A percentile compares a stretch with the other conserved stretches of the same genome.
phyloP scores from a whole-genome alignment of 139 green algal species.

The Spirogloea muscicola region DNA sequence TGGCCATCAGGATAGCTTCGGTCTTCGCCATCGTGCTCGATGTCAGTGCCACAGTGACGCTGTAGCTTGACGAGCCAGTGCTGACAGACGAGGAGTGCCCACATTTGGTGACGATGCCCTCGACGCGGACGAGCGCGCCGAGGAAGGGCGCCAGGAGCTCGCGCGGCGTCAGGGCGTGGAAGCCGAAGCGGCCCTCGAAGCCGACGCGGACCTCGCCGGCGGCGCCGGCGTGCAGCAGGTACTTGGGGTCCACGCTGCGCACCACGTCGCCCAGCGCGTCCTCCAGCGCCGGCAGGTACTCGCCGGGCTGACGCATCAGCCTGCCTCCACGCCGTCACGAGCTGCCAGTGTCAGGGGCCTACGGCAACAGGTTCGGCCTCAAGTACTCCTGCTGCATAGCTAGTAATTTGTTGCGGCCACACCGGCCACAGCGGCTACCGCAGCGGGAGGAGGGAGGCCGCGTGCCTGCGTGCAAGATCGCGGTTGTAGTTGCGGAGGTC shows the following conservation, averaged over 20 bases:
- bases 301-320: slow-evolving; percentile 67
- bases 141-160: slow-evolving; percentile 73
- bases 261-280: slow-evolving; percentile 77
- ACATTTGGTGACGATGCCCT: slow-evolving; percentile 94
- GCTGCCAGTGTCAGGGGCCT: too few relatives aligned
- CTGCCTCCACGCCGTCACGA: too few relatives aligned
- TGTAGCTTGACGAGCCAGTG: too few relatives aligned
- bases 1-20: too few relatives aligned
- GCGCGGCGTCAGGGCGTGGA: slow-evolving; percentile 75
- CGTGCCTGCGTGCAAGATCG: slow-evolving; percentile 54
- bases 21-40: too few relatives aligned
- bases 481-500: slow-evolving; percentile 76
- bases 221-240: slow-evolving; percentile 3
- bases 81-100: too few relatives aligned
- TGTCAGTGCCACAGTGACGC: too few relatives aligned
- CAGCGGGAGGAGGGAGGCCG: too few relatives aligned
- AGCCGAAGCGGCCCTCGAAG: slow-evolving; percentile 87
- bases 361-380: too few relatives aligned
- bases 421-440: too few relatives aligned
- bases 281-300: slow-evolving; percentile 78
- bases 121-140: slow-evolving; percentile 79
- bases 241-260: slow-evolving; percentile 50
- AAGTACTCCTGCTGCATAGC: too few relatives aligned
- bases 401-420: too few relatives aligned
- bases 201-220: slow-evolving; percentile 61